Percentiles rank a stretch among this genome's conserved stretches.
These are phyloP conservation scores for Gaultheria prostrata DNA, from an alignment of 148 eudicot genomes.

Conservation along the genomic window DNA sequence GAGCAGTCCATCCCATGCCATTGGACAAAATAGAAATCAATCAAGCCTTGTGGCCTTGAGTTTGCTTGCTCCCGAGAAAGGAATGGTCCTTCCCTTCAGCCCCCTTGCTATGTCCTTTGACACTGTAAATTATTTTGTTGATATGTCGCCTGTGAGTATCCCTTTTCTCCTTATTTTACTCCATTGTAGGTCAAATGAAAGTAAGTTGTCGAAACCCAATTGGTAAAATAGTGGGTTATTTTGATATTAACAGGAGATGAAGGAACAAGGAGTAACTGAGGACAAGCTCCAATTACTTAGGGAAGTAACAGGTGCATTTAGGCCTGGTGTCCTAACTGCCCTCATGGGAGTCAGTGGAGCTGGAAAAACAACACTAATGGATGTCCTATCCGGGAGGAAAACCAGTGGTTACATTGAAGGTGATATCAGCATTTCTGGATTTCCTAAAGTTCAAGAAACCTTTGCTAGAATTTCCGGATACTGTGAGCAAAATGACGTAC, in stretches of 20 bases:
- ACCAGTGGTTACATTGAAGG: slow-evolving; percentile 71
- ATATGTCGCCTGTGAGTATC: slow-evolving; percentile 46
- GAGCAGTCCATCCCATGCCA: slow-evolving; percentile 29
- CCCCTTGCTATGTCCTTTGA: slow-evolving; percentile 64
- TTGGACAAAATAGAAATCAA: slow-evolving; percentile 25
- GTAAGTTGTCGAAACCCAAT: not conserved
- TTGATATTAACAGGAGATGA: slow-evolving; percentile 60
- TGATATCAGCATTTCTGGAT: slow-evolving; percentile 57
- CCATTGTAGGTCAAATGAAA: not conserved
- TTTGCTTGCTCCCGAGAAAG: slow-evolving; percentile 43
- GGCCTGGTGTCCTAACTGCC: slow-evolving; percentile 69
- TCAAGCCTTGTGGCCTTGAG: slow-evolving; percentile 26
- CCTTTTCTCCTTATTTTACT: not conserved
- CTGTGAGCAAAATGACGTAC: slow-evolving; percentile 52
- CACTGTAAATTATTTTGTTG: slow-evolving; percentile 59
- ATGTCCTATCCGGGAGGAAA: slow-evolving; percentile 76
- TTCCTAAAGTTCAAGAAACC: slow-evolving; percentile 62
- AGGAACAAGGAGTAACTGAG: slow-evolving; percentile 52
- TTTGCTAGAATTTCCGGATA: slow-evolving; percentile 66
- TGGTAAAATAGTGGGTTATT: not conserved
- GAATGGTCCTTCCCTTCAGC: slow-evolving; percentile 68
- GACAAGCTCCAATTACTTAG: slow-evolving; percentile 64
- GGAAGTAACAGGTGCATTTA: slow-evolving; percentile 75
- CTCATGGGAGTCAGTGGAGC: slow-evolving; percentile 65
- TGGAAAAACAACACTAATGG: slow-evolving; percentile 83